Evolutionary conservation across 1,139 yeast species (phyloP), one percentile per base, ranked within the genome.

Genomic region (Saccharomycopsis hybrid): DNA sequence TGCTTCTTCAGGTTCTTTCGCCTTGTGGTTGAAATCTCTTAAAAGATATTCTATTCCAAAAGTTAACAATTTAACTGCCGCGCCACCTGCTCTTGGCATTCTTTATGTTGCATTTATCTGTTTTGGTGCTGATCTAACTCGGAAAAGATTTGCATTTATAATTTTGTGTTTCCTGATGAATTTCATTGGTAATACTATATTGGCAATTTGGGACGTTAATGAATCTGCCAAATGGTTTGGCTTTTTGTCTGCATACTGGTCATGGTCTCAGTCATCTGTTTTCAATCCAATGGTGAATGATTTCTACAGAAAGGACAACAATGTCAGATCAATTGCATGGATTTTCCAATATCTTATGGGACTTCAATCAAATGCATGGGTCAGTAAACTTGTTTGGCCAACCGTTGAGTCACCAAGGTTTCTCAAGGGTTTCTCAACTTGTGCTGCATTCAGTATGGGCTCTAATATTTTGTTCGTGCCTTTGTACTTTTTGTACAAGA

Each of bases 31-130:
- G 49, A 70, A 74, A 57, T 72, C 78, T n/a, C 63, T 73, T 38
- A 58, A 65, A 39, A 65, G 68, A 49, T 78, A 67, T 57, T 51
- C 66, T 2, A 62, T 66, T 18, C 67, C 69, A 2, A 65, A 69
- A 55, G 60, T 73, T 35, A 76, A 78, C 55, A 53, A 67, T 44
- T 56, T 67, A 47, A 64, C 77, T 5, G 68, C 80, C 42, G 62
- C 74, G n/a, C 71, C 80, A 0, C 78, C 81, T 0, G 80, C 75
- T 1, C 60, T 77, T 18, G 82, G 82, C 45, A 65, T 78, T 39
- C 53, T 74, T 4, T 77, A 73, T 66, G 62, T 79, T 43, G 55
- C 70, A 18, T 55, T 73, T 25, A 66, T 71, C 7, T 74, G 83
- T 59, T 54, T 65, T 41, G 65, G 65, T 44, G 74, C 78, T 8